phyloP scores from a whole-genome alignment of 176 grass and related monocot genomes.

The Ananas comosus region DNA sequence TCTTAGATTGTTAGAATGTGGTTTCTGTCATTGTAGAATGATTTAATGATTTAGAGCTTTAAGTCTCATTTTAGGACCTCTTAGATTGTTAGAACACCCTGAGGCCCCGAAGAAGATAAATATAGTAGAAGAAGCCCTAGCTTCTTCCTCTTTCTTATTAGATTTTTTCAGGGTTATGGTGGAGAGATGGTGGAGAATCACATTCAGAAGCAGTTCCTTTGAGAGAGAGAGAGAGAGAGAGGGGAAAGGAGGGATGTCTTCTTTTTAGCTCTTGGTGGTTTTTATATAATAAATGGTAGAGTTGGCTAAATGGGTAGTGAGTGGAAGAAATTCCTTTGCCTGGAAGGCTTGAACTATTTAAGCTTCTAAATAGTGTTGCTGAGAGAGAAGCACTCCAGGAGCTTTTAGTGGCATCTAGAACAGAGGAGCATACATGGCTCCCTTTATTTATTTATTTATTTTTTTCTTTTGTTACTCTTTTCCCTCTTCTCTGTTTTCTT shows the following conservation, averaged over 20 bases:
- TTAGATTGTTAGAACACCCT: background rate
- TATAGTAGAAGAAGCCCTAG: no score
- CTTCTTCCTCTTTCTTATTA: constrained; percentile 4
- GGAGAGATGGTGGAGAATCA: constrained; percentile 14
- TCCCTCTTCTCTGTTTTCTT: no score
- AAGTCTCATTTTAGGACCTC: background rate
- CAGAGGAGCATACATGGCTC: constrained; percentile 15
- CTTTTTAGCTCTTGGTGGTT: constrained; percentile 15
- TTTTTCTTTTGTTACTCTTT: no score
- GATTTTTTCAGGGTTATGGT: constrained; percentile 9
- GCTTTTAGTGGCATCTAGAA: constrained; percentile 10
- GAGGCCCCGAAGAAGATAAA: no score
- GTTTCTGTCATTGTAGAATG: constrained; percentile 37
- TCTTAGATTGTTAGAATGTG: background rate
- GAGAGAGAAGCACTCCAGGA: constrained; percentile 17
- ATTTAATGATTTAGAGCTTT: constrained; percentile 14
- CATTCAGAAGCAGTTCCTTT: constrained; percentile 2
- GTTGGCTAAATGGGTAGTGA: constrained; percentile 1
- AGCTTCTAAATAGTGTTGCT: constrained; percentile 15
- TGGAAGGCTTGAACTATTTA: constrained; percentile 21
- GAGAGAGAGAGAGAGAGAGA: constrained; percentile 2
- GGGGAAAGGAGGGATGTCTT: background rate
- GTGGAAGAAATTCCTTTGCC: constrained; percentile 26
- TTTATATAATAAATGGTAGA: constrained; percentile 18
- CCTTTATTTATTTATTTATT: no score